phyloP scores from a whole-genome alignment of 2,329 filamentous ascomycete species.

The Alternaria sp. region DNA sequence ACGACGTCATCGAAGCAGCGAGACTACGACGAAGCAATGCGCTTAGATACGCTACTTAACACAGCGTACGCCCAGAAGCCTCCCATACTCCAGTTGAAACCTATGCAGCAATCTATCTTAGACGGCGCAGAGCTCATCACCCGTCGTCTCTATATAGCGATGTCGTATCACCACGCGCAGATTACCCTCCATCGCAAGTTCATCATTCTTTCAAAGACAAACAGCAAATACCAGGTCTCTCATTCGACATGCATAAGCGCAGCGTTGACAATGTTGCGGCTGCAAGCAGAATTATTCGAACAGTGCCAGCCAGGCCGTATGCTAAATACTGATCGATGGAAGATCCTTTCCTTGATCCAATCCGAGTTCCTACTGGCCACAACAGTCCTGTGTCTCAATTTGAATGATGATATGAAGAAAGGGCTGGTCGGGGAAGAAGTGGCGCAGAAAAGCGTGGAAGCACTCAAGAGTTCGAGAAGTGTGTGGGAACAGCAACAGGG shows the following conservation, averaged over 20 bases:
- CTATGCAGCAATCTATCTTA: not conserved
- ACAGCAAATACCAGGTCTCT: not conserved
- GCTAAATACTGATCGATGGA: not conserved
- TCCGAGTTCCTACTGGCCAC: not conserved
- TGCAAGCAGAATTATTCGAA: not conserved
- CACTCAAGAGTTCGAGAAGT: not conserved
- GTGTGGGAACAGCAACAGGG: not conserved
- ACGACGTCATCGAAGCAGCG: not conserved
- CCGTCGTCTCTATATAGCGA: not conserved
- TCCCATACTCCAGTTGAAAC: not conserved
- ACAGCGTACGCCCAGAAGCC: not conserved
- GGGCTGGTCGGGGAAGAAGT: not conserved
- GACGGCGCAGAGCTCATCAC: not conserved
- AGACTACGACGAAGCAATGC: not conserved
- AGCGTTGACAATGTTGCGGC: not conserved
- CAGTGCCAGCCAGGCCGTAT: not conserved
- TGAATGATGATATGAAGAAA: not conserved
- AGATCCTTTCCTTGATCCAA: not conserved
- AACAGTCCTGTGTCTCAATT: not conserved
- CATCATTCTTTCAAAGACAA: not conserved
- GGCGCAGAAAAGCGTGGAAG: not conserved
- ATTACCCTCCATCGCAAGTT: not conserved
- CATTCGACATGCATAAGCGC: not conserved
- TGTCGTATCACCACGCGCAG: not conserved
- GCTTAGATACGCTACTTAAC: not conserved